Conservation (phyloP, 2,329 filamentous ascomycete species). For the Exophiala viscosa region DNA sequence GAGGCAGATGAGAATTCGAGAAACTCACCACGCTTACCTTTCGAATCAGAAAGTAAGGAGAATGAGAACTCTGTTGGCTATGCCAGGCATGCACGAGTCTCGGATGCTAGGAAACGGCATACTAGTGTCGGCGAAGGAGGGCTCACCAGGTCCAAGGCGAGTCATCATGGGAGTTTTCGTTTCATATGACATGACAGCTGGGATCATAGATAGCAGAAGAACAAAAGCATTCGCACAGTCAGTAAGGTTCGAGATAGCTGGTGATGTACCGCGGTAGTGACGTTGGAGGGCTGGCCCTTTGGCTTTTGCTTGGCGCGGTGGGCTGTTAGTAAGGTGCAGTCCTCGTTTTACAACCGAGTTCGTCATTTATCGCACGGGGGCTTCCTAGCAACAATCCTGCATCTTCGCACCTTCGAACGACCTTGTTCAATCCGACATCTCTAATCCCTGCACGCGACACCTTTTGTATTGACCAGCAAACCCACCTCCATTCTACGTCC, state of each 20-base stretch:
- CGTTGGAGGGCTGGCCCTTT: too few species aligned
- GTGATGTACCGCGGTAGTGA: neutral
- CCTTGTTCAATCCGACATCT: constrained; percentile 8
- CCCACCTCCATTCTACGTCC: constrained; percentile 30
- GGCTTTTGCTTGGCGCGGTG: neutral
- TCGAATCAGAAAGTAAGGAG: constrained; percentile 20
- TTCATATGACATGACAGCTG: constrained; percentile 29
- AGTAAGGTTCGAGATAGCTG: neutral
- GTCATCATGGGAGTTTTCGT: constrained; percentile 31
- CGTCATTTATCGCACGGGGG: constrained; percentile 18
- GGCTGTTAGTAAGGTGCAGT: neutral
- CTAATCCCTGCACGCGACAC: constrained; percentile 20
- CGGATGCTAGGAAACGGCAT: constrained; percentile 20
- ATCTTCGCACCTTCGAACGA: constrained; percentile 4
- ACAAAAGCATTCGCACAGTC: neutral
- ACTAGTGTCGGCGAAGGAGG: constrained; percentile 24
- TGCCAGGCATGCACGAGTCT: constrained; percentile 18
- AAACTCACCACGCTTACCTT: constrained; percentile 14
- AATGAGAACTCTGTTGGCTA: neutral
- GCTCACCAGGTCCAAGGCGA: constrained; percentile 27
- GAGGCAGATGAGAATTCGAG: constrained; percentile 14
- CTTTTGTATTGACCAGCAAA: constrained; percentile 21
- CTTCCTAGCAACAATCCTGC: constrained; percentile 8
- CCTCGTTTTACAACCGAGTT: constrained; percentile 4
- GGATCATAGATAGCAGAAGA: too few species aligned